These are phyloP conservation scores for Cyphellophora attinorum DNA, from an alignment of 2,329 filamentous ascomycete genomes.

Conservation along the genomic window DNA sequence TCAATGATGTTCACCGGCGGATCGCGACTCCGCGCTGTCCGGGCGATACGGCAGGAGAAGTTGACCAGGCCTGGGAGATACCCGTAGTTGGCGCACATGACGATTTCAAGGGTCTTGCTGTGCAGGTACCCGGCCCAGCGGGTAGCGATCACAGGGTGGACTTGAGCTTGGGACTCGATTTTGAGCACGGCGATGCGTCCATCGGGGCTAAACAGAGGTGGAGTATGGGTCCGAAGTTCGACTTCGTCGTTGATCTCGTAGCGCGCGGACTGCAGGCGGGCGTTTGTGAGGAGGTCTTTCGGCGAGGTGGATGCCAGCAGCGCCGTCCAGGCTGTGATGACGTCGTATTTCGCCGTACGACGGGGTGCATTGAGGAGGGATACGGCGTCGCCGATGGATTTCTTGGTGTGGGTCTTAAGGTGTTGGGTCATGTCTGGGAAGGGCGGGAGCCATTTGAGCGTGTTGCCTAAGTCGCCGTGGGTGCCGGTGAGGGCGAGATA, in stretches of 20 bases:
- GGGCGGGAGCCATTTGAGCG: conserved; percentile 55
- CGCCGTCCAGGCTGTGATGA: conserved; percentile 51
- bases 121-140: conserved; percentile 55
- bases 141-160: conserved; percentile 59
- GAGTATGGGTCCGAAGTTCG: conserved; percentile 50
- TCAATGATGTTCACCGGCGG: conserved; percentile 56
- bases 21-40: conserved; percentile 41
- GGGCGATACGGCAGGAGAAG: conserved; percentile 56
- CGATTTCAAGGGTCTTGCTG: conserved; percentile 50
- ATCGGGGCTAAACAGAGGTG: conserved; percentile 55
- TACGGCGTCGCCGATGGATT: conserved; percentile 52
- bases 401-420: conserved; percentile 54
- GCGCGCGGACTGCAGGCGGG: conserved; percentile 43
- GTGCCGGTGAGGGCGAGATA: conserved; percentile 59
- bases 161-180: conserved; percentile 50
- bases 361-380: conserved; percentile 57
- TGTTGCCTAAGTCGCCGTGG: conserved; percentile 56
- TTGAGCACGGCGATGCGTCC: conserved; percentile 53
- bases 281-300: conserved; percentile 40
- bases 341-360: conserved; percentile 51
- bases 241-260: conserved; percentile 53
- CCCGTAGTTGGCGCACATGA: conserved; percentile 58
- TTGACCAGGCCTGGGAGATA: conserved; percentile 56
- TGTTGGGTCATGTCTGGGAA: conserved; percentile 56
- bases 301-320: conserved; percentile 44